Base-by-base conservation (phyloP, 768 basidiomycete species). In the Psilocybe tampanensis region DNA sequence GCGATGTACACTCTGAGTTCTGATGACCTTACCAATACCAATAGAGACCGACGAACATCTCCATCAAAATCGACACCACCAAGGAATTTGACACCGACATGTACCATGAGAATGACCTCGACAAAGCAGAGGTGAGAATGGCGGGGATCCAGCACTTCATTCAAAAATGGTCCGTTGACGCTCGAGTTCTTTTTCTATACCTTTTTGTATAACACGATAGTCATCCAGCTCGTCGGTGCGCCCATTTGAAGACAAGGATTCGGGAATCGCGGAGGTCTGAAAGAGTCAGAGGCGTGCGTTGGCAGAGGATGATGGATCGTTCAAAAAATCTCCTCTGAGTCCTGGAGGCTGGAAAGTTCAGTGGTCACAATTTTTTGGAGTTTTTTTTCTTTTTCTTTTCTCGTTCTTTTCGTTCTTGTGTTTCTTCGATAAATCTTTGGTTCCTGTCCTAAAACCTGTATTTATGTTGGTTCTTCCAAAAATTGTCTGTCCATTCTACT, bases 51-150 rank as follows among this genome's bases (percentile, higher is more conserved):
- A 69, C 72, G 2, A 80, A 81, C 56, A 80, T 82, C 42, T 79
- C 80, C 2, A 82, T 83, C 72, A 82, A 81, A 60, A 81, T 83
- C 48, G 77, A 82, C 58, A 83, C 82, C 2, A 82, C 79, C 5
- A 77, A 80, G 58, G 79, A 83, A 62, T 79, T 77, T 58, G 72
- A 68, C 19, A 74, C 72, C 2, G 81, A 82, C 63, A 68, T 69
- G 8, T 73, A 76, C 23, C 68, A 70, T 9, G 75, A 71, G 3
- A 62, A 65, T 19, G 71, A 68, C 21, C 47, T 54, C 24, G 68
- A 69, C 12, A 71, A 68, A 43, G 58, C 61, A 12, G 66, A 61
- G 54, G 65, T 61, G 44, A 58, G 62, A n/a, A 29, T 29, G 24
- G 55, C 32, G 12, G 34, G 56, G 8, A 39, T 45, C 24, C 43